Evolutionary conservation across 1,284 basidiomycete genomes (phyloP), one percentile per base, ranked within the genome.

Genomic region (Boletus sp.): DNA sequence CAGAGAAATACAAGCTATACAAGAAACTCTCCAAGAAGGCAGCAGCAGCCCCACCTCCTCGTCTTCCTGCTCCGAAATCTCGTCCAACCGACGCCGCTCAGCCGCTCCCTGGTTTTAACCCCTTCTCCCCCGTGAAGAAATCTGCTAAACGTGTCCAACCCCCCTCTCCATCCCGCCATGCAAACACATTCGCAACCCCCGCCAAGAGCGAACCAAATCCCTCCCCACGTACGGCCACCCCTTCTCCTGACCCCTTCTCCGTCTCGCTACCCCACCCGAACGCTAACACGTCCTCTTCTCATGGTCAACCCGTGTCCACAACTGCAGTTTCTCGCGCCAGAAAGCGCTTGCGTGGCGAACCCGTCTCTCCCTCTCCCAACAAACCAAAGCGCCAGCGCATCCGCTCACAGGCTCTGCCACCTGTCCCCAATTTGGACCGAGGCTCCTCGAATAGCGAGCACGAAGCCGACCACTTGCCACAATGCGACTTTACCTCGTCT

Each of bases 1-100:
- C 85, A 46, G 77, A 81, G 52, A 88, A 88, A 65, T 93, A 93
- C 71, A 88, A 79, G 57, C 75, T 82, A 30, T 91, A 93, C 73
- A 91, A 91, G 71, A 81, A 78, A 49, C 74, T 91, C 22, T 77
- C 76, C 42, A 92, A 87, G 33, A 12, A 14, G 16, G 12, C 33
- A 62, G 62, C 68, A 23, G 55, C 67, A 0, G 50, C 44, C 4
- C 68, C 26, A 26, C 35, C 60, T n/a, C 46, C 61, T 57, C 66
- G 55, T 57, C 52, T 54, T 51, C 41, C 71, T 67, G 51, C 69
- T 65, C 70, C 73, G 19, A 76, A 72, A 55, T 63, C 81, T 27
- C 78, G 78, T 57, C 58, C 72, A 23, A 65, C 77, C 38, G 75
- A 76, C 53, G 58, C 72, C 38, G 74, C 77, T 33, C 70, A 73